phyloP scores from a whole-genome alignment of 164 flowering plant species.

The Vitis vinifera region DNA sequence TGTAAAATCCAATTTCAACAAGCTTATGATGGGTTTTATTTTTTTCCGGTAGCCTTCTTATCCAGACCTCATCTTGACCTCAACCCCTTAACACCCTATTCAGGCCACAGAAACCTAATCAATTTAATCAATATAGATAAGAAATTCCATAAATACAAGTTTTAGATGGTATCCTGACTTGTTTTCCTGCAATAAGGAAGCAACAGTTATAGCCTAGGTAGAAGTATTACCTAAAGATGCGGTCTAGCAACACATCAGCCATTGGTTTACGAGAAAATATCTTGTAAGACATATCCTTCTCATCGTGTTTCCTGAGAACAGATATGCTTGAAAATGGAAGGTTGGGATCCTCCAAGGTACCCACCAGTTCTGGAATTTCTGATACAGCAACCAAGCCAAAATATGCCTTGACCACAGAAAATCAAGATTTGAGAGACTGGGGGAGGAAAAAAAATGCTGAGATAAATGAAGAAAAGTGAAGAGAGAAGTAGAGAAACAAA shows the following conservation, averaged over 20 bases:
- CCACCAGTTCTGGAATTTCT: slow-evolving; percentile 81
- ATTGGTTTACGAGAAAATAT: slow-evolving; percentile 75
- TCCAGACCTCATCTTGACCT: no score
- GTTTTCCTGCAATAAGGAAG: background rate
- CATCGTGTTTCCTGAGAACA: slow-evolving; percentile 61
- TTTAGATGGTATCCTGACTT: no score
- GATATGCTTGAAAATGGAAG: slow-evolving; percentile 83
- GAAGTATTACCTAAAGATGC: slow-evolving; percentile 69
- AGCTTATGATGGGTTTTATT: no score
- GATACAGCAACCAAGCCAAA: slow-evolving; percentile 54
- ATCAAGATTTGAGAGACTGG: background rate
- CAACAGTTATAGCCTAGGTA: background rate
- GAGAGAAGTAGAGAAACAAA: background rate
- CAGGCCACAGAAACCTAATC: no score
- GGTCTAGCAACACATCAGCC: slow-evolving; percentile 68
- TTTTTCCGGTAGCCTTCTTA: no score
- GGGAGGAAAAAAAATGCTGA: background rate
- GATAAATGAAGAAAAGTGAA: background rate
- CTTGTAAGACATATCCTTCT: slow-evolving; percentile 68
- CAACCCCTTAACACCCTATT: no score
- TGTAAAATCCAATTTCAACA: no score
- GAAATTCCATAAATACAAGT: no score
- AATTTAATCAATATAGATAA: no score
- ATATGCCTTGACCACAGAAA: slow-evolving; percentile 49
- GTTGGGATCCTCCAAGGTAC: slow-evolving; percentile 65